These are phyloP conservation scores for Mycena alexandri DNA, from an alignment of 768 basidiomycete species.

Conservation along the genomic window DNA sequence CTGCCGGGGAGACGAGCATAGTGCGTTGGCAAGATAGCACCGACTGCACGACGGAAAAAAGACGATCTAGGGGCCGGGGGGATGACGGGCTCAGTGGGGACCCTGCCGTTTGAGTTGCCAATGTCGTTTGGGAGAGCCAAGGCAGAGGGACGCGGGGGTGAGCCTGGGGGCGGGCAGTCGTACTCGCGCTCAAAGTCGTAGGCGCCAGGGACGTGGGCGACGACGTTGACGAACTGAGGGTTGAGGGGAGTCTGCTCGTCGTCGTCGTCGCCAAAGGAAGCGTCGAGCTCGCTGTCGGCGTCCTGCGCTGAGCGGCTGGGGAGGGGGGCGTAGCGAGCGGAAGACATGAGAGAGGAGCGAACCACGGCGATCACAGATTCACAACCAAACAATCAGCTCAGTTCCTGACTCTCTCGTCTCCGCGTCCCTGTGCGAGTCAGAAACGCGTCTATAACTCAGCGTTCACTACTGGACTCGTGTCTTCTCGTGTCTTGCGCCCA, in stretches of 20 bases:
- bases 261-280: constrained; percentile 78
- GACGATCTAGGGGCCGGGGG: constrained; percentile 57
- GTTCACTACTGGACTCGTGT: not conserved
- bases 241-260: constrained; percentile 51
- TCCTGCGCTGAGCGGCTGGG: constrained; percentile 59
- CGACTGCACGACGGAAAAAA: constrained; percentile 70
- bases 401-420: too few relatives aligned
- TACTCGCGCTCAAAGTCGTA: constrained; percentile 90
- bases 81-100: constrained; percentile 64
- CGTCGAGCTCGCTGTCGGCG: constrained; percentile 76
- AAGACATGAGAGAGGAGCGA: not conserved
- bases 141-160: constrained; percentile 73
- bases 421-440: too few relatives aligned
- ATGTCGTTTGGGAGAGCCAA: constrained; percentile 73
- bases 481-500: not conserved
- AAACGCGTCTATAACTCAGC: too few relatives aligned
- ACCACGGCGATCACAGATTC: too few relatives aligned
- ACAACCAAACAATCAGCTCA: too few relatives aligned
- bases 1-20: constrained; percentile 63
- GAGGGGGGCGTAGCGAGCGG: constrained; percentile 61
- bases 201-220: constrained; percentile 54
- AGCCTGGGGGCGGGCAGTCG: constrained; percentile 83
- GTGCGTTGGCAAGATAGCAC: constrained; percentile 74
- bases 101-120: constrained; percentile 79
- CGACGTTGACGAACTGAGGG: constrained; percentile 28